These are phyloP conservation scores for Sphagnum tenellum DNA, from an alignment of 225 moss, liverwort and hornwort genomes.

Conservation along the genomic window DNA sequence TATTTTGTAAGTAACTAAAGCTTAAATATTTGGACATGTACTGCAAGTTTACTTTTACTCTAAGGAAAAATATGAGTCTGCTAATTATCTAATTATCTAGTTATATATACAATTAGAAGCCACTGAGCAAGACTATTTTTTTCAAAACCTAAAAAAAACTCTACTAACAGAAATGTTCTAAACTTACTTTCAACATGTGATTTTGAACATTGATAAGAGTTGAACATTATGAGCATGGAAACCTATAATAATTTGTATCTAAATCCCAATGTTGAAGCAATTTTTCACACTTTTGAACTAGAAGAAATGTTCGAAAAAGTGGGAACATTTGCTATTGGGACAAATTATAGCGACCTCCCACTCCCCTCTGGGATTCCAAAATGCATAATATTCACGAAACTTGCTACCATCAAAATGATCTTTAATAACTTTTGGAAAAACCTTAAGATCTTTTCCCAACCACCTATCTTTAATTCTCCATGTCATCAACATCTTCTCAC, in stretches of 20 bases:
- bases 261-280: neutral
- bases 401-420: neutral
- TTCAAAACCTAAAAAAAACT: too few species aligned
- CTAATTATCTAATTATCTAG: too few species aligned
- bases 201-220: neutral
- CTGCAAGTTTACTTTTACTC: too few species aligned
- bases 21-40: too few species aligned
- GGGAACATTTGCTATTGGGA: neutral
- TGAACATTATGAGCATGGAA: neutral
- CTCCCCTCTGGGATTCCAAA: neutral
- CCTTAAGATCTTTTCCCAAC: neutral
- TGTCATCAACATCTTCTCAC: neutral
- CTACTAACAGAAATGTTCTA: neutral
- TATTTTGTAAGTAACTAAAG: too few species aligned
- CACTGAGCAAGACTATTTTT: too few species aligned
- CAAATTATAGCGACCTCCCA: neutral
- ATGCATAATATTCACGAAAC: neutral
- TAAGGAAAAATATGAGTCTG: too few species aligned
- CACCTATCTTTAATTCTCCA: neutral
- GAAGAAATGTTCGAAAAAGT: neutral
- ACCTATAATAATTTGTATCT: neutral
- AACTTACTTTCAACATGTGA: too few species aligned
- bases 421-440: neutral
- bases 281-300: neutral
- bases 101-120: too few species aligned